These are phyloP conservation scores for Nadsonia commutata DNA, from an alignment of 1,139 yeast genomes.

Conservation along the genomic window DNA sequence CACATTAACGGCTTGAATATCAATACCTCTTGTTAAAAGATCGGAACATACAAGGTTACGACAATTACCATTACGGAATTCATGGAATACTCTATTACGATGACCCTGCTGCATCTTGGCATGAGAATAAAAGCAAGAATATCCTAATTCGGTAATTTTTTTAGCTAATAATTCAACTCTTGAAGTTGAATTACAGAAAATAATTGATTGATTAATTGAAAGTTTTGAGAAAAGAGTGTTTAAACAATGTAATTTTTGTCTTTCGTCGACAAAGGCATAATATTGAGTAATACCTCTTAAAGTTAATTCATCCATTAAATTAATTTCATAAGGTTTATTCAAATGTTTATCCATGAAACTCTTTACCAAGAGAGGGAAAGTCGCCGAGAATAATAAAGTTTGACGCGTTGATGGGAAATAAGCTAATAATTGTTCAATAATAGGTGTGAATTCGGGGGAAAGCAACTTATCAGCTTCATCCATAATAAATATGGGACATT, in stretches of 20 bases:
- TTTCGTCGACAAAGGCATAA: conserved; percentile 95
- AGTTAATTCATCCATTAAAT: conserved; percentile 94
- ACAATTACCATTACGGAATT: conserved; percentile 95
- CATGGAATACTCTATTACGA: conserved; percentile 96
- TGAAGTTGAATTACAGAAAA: conserved; percentile 90
- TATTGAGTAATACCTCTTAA: conserved; percentile 92
- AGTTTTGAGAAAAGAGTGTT: conserved; percentile 88
- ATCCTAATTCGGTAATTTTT: conserved; percentile 90
- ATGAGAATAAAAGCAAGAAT: conserved; percentile 92
- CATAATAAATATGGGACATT: conserved; percentile 85
- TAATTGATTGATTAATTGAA: conserved; percentile 90
- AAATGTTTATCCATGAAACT: conserved; percentile 85
- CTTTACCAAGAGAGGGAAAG: conserved; percentile 90
- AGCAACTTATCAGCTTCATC: conserved; percentile 98
- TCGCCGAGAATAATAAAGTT: conserved; percentile 81
- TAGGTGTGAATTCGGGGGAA: conserved; percentile 75
- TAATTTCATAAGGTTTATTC: conserved; percentile 86
- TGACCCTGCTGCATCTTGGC: conserved; percentile 97
- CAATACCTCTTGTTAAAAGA: conserved; percentile 94
- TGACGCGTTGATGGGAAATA: conserved; percentile 75
- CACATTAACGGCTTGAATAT: conserved; percentile 96
- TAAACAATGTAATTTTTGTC: conserved; percentile 86
- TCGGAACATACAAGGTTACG: conserved; percentile 96
- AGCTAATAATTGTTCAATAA: conserved; percentile 74
- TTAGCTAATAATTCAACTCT: conserved; percentile 92